A percentile compares a stretch with the other conserved stretches of the same genome.
phyloP scores from a whole-genome alignment of 495 filamentous ascomycete species.

The Trichocladium uniseriatum region DNA sequence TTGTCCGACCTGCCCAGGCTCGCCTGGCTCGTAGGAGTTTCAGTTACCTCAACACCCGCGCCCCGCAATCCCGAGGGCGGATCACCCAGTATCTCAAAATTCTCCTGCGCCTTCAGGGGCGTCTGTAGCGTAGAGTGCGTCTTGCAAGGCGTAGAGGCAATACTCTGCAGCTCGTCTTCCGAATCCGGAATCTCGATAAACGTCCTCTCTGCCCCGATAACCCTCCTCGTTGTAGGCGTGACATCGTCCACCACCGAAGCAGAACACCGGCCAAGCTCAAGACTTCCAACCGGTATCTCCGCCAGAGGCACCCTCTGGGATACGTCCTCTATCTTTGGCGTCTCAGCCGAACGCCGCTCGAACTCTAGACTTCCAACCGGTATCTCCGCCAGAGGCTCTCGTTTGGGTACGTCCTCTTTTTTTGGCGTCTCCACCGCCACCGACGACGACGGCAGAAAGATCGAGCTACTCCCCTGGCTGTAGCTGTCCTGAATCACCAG shows the following conservation, averaged over 20 bases:
- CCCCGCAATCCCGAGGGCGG: background rate
- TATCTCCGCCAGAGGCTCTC: conserved; percentile 20
- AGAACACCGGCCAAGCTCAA: conserved; percentile 5
- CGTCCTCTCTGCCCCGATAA: background rate
- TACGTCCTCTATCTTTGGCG: background rate
- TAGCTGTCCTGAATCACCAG: conserved; percentile 34
- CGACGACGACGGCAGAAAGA: conserved; percentile 10
- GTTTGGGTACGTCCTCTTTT: background rate
- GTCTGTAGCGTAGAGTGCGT: background rate
- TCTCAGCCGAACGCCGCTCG: background rate
- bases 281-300: conserved; percentile 9
- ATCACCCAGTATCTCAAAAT: background rate
- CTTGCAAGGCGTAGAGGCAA: conserved; percentile 19
- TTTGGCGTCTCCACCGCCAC: background rate
- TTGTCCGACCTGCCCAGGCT: conserved; percentile 21
- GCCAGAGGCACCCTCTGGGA: conserved; percentile 14
- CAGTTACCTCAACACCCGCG: background rate
- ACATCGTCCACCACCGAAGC: background rate
- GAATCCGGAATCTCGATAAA: conserved; percentile 34
- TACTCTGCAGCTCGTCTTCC: conserved; percentile 29
- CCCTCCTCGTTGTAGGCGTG: conserved; percentile 6
- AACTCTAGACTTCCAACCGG: background rate
- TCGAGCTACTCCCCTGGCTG: conserved; percentile 24
- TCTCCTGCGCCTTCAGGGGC: background rate
- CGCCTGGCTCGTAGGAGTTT: background rate